Evolutionary conservation across 208 protist genomes (phyloP), one percentile per base, ranked within the genome.

Genomic region (Leishmania martiniquensis): DNA sequence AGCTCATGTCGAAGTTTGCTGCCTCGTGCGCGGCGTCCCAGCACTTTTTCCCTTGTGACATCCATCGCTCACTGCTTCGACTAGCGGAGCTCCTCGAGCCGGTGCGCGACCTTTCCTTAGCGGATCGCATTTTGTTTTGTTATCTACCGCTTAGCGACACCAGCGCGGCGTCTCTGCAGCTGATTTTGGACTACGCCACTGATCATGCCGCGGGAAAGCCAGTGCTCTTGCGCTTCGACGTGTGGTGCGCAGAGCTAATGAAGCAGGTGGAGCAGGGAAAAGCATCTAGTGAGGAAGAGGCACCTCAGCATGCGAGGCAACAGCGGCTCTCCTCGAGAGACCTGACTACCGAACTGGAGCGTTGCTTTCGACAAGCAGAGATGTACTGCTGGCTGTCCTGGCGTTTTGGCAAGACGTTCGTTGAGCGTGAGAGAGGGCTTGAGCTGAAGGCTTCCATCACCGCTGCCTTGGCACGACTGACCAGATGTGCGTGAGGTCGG

Each of bases 301-400:
- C 42, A 69, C 42, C 42, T 47, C 65, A 45, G 42, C 25, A 51
- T 22, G 25, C 9, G 22, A 44, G 65, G 42, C 42, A 34, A 25
- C 77, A 66, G 52, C 68, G 34, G 60, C 44, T 29, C n/a, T 47
- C 37, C 9, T 4, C 17, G 63, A 42, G 52, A 25, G 72, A 85
- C n/a, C 37, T 60, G 4, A 32, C 59, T 7, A 59, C 39, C 9
- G 72, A 75, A 37, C 80, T 93, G 15, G 93, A 96, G 78, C 66
- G 80, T 39, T 37, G 89, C 9, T 95, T 93, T 77, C 83, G 84
- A 42, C 84, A 88, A 37, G 85, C 89, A 12, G 90, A 96, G 75
- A 88, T 92, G 82, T 97, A 98, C 79, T 93, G 88, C 66, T 98
- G 95, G 95, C 85, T 98, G 29, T 85, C 88, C 44, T 98, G 91